These are phyloP conservation scores for Fusarium lateritium DNA, from an alignment of 2,329 filamentous ascomycete genomes.

Conservation along the genomic window DNA sequence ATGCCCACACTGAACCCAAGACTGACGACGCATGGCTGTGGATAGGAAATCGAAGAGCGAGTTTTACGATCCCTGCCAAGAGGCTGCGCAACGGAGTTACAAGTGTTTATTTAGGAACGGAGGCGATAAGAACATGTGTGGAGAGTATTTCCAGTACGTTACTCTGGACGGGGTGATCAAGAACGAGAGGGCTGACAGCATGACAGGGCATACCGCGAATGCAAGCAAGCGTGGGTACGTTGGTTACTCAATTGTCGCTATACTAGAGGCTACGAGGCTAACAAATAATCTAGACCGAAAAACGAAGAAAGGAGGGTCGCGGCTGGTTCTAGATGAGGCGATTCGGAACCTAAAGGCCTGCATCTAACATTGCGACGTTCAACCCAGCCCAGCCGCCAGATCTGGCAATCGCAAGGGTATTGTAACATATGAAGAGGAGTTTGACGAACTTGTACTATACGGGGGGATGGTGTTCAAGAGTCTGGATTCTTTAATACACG, in stretches of 20 bases:
- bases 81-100: slow-evolving; percentile 87
- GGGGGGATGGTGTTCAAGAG: background rate
- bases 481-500: background rate
- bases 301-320: slow-evolving; percentile 52
- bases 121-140: slow-evolving; percentile 90
- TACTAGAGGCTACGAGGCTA: background rate
- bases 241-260: background rate
- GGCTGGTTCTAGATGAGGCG: slow-evolving; percentile 43
- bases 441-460: slow-evolving; percentile 31
- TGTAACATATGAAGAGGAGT: slow-evolving; percentile 27
- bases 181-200: slow-evolving; percentile 35
- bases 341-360: background rate
- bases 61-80: slow-evolving; percentile 96
- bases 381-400: background rate
- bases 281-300: slow-evolving; percentile 48
- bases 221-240: slow-evolving; percentile 92
- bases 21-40: slow-evolving; percentile 23
- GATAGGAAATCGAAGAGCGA: slow-evolving; percentile 88
- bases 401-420: background rate
- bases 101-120: slow-evolving; percentile 90
- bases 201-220: slow-evolving; percentile 88
- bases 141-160: slow-evolving; percentile 93
- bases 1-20: background rate
- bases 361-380: background rate
- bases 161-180: background rate